phyloP scores from a whole-genome alignment of 768 basidiomycete species.

The Scleroderma citrinum region DNA sequence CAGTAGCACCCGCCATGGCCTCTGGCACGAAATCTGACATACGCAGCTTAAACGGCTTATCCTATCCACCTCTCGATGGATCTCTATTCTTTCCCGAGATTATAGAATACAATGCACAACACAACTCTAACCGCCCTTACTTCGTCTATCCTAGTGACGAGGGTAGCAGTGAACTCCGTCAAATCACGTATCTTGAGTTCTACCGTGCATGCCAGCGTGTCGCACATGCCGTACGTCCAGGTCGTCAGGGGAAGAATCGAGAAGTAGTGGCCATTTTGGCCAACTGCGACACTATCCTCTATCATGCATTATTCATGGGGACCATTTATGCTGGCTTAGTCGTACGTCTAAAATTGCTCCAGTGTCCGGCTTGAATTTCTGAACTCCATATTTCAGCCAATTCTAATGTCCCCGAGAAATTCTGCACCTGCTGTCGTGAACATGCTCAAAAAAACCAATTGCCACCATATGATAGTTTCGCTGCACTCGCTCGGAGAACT shows the following conservation, averaged over 20 bases:
- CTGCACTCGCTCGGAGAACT: constrained; percentile 25
- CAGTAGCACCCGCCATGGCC: not conserved
- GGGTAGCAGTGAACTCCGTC: constrained; percentile 10
- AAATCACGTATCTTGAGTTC: constrained; percentile 39
- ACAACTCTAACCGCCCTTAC: constrained; percentile 28
- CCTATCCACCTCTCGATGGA: constrained; percentile 22
- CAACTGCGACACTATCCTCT: constrained; percentile 34
- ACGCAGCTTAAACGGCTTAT: not conserved
- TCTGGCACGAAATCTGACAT: not conserved
- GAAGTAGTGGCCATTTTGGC: constrained; percentile 34
- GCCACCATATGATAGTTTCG: constrained; percentile 34
- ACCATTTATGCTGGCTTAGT: constrained; percentile 25
- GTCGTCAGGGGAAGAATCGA: constrained; percentile 22
- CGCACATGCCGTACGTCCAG: constrained; percentile 34
- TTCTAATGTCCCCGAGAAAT: constrained; percentile 35
- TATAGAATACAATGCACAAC: constrained; percentile 30
- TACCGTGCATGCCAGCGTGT: constrained; percentile 39
- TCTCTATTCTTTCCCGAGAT: constrained; percentile 27
- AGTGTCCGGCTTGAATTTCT: not conserved
- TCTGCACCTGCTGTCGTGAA: constrained; percentile 29
- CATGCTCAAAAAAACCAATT: constrained; percentile 33
- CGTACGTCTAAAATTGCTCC: not conserved
- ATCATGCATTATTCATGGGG: constrained; percentile 37
- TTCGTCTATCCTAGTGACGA: constrained; percentile 27
- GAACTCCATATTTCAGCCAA: constrained; percentile 16